Evolutionary conservation across 108 stramenopile genomes (phyloP), one percentile per base, ranked within the genome.

Genomic region (Cylindrotheca fusiformis): DNA sequence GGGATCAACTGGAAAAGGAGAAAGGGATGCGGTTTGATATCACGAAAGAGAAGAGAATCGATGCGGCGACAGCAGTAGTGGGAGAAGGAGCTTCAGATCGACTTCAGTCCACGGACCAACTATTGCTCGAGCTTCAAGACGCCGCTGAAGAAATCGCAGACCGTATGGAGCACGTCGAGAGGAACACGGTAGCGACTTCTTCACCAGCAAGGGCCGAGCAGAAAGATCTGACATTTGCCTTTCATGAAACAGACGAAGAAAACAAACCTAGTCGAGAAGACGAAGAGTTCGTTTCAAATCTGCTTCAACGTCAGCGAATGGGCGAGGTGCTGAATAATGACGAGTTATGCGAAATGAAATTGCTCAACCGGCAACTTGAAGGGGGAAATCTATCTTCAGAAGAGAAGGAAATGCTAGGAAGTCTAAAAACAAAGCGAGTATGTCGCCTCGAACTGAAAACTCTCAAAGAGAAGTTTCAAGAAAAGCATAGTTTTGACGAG

Each of bases 291-390:
- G 58, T 45, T 22, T 18, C 26, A 24, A 33, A 22, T 23, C 41
- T 59, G 14, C 6, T 63, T 18, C 32, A 52, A 29, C 49, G n/a
- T 25, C 36, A 36, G 5, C 21, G 48, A 32, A 12, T 21, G 10
- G 62, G 50, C 24, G 49, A 63, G 21, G n/a, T 30, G 10, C 50
- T 63, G 17, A 22, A 63, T 8, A 28, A 52, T 29, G 62, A 63
- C 36, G 48, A 63, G n/a, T 28, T 63, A 1, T 63, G 31, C 27
- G 62, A 50, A 3, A 1, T 63, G 18, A 30, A 48, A 8, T 2
- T 33, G 2, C 51, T 63, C 50, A 33, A 29, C 5, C 20, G 47
- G 31, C 2, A 20, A 3, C 24, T 48, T 29, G 32, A 63, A 48
- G 62, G 62, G 17, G 1, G 31, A 1, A 23, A 18, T 0, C 49